These are phyloP conservation scores for Phialophora verrucosa DNA, from an alignment of 2,329 filamentous ascomycete species.

Conservation along the genomic window DNA sequence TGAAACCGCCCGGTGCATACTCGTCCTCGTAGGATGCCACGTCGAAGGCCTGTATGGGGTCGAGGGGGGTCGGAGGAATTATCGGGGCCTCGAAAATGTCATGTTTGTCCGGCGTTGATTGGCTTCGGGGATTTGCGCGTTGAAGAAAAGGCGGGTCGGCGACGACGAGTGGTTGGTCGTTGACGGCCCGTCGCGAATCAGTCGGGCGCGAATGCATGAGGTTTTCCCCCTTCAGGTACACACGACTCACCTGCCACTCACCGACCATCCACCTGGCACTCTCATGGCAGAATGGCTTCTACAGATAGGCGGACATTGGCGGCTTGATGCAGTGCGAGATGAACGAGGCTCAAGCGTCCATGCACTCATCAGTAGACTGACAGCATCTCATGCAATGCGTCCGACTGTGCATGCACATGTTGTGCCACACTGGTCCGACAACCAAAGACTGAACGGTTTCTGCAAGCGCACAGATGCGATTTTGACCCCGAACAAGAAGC, in stretches of 20 bases:
- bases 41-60: slow-evolving; percentile 21
- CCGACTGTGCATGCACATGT: neutral
- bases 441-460: neutral
- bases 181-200: slow-evolving; percentile 18
- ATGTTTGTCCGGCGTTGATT: slow-evolving; percentile 17
- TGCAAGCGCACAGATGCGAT: neutral
- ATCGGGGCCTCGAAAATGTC: slow-evolving; percentile 3
- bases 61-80: slow-evolving; percentile 18
- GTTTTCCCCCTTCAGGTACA: neutral
- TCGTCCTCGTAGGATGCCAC: slow-evolving; percentile 32
- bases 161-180: slow-evolving; percentile 9
- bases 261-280: neutral
- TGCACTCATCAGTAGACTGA: neutral
- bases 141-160: neutral
- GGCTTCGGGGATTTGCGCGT: slow-evolving; percentile 12
- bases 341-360: slow-evolving; percentile 5
- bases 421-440: neutral
- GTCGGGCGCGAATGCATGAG: slow-evolving; percentile 33
- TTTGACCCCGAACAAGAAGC: neutral
- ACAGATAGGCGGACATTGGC: neutral
- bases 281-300: slow-evolving; percentile 6
- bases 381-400: neutral
- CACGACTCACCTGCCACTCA: neutral
- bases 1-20: slow-evolving; percentile 10
- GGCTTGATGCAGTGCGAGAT: slow-evolving; percentile 1